Evolutionary conservation across 352 stramenopile genomes (phyloP).

Genomic region (Pythium rishiriense): DNA sequence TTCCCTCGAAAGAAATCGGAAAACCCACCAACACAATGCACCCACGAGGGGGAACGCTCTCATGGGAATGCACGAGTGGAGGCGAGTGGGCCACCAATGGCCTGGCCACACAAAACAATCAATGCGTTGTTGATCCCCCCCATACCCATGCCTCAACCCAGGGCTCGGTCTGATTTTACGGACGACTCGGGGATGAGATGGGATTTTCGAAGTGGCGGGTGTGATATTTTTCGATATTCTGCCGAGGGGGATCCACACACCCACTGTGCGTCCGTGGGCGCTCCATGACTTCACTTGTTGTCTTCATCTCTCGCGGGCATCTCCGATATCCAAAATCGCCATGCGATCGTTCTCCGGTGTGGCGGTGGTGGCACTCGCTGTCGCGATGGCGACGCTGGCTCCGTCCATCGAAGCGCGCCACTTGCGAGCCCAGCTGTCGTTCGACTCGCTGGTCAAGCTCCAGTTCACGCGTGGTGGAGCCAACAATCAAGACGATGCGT

Average conservation of each 20-base stretch:
- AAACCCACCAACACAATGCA: too few species aligned
- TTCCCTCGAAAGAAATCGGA: background rate
- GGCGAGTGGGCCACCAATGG: too few species aligned
- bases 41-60: too few species aligned
- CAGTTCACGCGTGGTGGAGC: background rate
- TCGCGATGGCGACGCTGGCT: background rate
- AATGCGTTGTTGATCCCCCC: too few species aligned
- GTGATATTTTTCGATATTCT: too few species aligned
- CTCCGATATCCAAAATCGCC: background rate
- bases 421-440: background rate
- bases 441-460: background rate
- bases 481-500: slow-evolving; percentile 7
- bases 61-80: background rate
- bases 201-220: too few species aligned
- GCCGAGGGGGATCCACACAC: too few species aligned
- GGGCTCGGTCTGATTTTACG: too few species aligned
- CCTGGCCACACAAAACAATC: background rate
- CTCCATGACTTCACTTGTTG: background rate
- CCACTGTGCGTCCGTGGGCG: too few species aligned
- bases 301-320: background rate
- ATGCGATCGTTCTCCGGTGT: background rate
- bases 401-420: background rate
- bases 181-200: too few species aligned
- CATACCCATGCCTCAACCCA: too few species aligned
- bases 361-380: background rate